Evolutionary conservation across 2,329 filamentous ascomycete genomes (phyloP).

Genomic region (Phaeosphaeriaceae sp.): DNA sequence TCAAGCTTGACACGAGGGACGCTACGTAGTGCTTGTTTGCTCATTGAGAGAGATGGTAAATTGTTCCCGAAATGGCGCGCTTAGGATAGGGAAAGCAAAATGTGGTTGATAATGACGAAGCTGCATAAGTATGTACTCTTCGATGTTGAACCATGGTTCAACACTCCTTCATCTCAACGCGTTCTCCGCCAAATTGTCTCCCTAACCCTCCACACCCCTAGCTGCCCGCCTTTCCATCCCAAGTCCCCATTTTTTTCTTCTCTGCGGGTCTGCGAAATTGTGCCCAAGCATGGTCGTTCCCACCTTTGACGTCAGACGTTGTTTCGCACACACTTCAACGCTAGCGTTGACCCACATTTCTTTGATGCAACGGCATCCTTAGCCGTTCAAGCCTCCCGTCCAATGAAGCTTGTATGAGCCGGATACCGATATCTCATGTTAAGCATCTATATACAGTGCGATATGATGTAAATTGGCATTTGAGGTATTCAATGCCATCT

Average conservation of each 20-base stretch:
- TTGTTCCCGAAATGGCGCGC: slow-evolving; percentile 4
- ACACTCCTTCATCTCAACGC: background rate
- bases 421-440: slow-evolving; percentile 9
- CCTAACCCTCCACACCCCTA: slow-evolving; percentile 24
- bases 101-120: too few species aligned
- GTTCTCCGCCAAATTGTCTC: slow-evolving; percentile 16
- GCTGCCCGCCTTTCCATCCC: slow-evolving; percentile 10
- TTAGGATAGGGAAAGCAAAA: too few species aligned
- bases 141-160: background rate
- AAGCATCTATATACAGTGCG: slow-evolving; percentile 4
- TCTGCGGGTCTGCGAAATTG: slow-evolving; percentile 5
- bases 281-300: background rate
- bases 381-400: slow-evolving; percentile 22
- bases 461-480: background rate
- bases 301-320: slow-evolving; percentile 22
- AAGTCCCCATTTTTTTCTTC: slow-evolving; percentile 12
- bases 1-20: slow-evolving; percentile 27
- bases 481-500: background rate
- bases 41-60: slow-evolving; percentile 14
- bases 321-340: background rate
- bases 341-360: slow-evolving; percentile 28
- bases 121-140: background rate
- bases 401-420: slow-evolving; percentile 22
- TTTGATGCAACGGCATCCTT: slow-evolving; percentile 25
- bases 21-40: slow-evolving; percentile 23